Conservation (phyloP, 2,329 filamentous ascomycete species). For the Fusarium sp. region DNA sequence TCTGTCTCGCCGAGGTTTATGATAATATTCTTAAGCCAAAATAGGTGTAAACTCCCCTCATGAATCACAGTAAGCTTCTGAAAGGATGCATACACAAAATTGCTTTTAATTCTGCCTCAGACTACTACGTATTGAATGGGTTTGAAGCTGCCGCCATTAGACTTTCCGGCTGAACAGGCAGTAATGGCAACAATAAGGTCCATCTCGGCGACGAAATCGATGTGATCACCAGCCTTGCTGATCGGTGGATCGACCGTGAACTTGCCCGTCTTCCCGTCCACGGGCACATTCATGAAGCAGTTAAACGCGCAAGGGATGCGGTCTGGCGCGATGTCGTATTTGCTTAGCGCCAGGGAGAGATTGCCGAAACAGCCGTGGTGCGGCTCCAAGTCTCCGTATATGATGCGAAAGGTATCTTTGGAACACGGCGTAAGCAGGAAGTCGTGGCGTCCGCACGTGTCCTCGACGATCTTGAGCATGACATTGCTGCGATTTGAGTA, state of each 20-base stretch:
- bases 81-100: neutral
- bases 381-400: slow-evolving; percentile 9
- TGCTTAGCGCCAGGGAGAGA: neutral
- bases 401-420: slow-evolving; percentile 19
- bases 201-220: slow-evolving; percentile 12
- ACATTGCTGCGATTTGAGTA: slow-evolving; percentile 17
- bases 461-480: slow-evolving; percentile 9
- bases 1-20: too few species aligned
- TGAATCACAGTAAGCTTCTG: neutral
- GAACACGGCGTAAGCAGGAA: slow-evolving; percentile 13
- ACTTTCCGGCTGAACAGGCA: slow-evolving; percentile 11
- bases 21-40: too few species aligned
- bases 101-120: neutral
- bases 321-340: slow-evolving; percentile 6
- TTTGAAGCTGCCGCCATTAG: slow-evolving; percentile 8
- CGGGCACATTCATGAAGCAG: slow-evolving; percentile 16
- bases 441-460: slow-evolving; percentile 14
- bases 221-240: slow-evolving; percentile 7
- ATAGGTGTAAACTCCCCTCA: neutral
- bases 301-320: slow-evolving; percentile 15
- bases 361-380: slow-evolving; percentile 23
- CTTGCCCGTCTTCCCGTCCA: slow-evolving; percentile 10
- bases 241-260: slow-evolving; percentile 6
- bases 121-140: slow-evolving; percentile 8
- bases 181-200: slow-evolving; percentile 13